phyloP scores from a whole-genome alignment of 805 yeast species.

The Spathaspora girioi region DNA sequence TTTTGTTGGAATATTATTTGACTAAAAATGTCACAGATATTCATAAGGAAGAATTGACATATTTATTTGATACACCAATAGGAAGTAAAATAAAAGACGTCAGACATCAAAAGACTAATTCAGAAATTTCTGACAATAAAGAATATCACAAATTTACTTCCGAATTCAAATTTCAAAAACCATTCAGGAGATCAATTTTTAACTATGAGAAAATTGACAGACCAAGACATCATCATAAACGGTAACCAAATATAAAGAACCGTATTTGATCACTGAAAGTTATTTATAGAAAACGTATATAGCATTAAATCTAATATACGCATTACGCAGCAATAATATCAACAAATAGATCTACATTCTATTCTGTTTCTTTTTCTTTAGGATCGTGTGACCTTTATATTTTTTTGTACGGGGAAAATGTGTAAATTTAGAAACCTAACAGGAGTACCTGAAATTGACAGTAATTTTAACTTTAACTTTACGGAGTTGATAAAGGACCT shows the following conservation, averaged over 20 bases:
- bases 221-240: constrained; percentile 16
- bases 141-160: constrained; percentile 19
- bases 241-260: no score
- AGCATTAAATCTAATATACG: no score
- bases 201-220: constrained; percentile 24
- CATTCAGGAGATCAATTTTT: constrained; percentile 22
- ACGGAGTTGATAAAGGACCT: no score
- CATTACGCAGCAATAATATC: no score
- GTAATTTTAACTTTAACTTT: no score
- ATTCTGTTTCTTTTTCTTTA: neutral
- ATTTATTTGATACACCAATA: constrained; percentile 16
- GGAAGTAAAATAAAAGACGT: constrained; percentile 19
- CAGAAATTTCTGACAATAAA: constrained; percentile 11
- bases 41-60: constrained; percentile 21
- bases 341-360: no score
- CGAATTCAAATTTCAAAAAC: constrained; percentile 18
- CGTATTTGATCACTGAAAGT: neutral
- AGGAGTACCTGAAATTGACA: no score
- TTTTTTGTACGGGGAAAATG: no score
- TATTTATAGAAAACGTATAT: neutral
- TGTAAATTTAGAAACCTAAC: no score
- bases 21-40: constrained; percentile 22
- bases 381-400: neutral
- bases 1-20: constrained; percentile 23
- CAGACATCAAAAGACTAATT: constrained; percentile 12